These are phyloP conservation scores for Cryptococcus sp. DNA, from an alignment of 1,284 basidiomycete species.

Conservation along the genomic window DNA sequence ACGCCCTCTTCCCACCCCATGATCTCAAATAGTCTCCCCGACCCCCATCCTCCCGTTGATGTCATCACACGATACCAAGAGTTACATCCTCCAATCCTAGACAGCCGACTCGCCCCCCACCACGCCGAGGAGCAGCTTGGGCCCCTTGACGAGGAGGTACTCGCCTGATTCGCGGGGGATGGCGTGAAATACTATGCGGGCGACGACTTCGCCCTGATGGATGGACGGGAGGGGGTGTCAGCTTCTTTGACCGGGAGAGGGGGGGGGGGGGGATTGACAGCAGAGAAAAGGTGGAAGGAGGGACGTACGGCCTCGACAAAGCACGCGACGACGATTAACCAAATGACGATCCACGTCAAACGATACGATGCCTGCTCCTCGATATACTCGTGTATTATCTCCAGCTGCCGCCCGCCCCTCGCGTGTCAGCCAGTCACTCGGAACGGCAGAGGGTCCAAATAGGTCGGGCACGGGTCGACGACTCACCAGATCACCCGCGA, in stretches of 20 bases:
- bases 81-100: not conserved
- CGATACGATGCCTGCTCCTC: constrained; percentile 87
- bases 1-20: not conserved
- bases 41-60: not conserved
- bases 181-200: constrained; percentile 64
- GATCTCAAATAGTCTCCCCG: not conserved
- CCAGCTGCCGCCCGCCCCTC: constrained; percentile 58
- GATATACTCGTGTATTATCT: constrained; percentile 89
- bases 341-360: constrained; percentile 95
- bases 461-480: too few relatives aligned
- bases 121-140: constrained; percentile 15
- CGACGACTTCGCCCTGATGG: constrained; percentile 71
- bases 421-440: constrained; percentile 1
- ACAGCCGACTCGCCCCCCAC: not conserved
- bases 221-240: not conserved
- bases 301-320: constrained; percentile 53
- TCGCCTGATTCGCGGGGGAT: constrained; percentile 32
- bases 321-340: constrained; percentile 84
- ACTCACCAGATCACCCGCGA: constrained; percentile 80
- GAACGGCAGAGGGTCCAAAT: too few relatives aligned
- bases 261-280: constrained; percentile 1
- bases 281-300: constrained; percentile 2
- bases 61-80: not conserved
- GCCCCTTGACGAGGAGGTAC: constrained; percentile 28
- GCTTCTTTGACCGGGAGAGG: not conserved